phyloP scores from a whole-genome alignment of 371 early-diverging fungal genomes.

The Batkoa obscura region DNA sequence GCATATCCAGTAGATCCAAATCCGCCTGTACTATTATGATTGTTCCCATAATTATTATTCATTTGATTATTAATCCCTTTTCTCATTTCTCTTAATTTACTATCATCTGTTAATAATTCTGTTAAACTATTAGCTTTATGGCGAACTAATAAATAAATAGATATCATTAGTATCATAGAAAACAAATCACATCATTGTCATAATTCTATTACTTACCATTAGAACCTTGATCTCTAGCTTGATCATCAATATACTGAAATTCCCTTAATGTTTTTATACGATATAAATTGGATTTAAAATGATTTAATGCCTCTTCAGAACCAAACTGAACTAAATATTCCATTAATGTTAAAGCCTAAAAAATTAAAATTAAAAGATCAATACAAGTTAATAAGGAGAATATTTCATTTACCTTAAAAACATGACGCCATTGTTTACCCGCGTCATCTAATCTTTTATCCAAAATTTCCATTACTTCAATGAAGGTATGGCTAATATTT shows the following conservation, averaged over 20 bases:
- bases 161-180: not conserved
- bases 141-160: conserved; percentile 35
- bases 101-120: conserved; percentile 55
- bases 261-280: conserved; percentile 88
- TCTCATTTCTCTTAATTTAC: conserved; percentile 57
- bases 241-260: conserved; percentile 86
- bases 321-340: conserved; percentile 65
- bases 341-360: conserved; percentile 31
- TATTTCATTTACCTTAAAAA: conserved; percentile 72
- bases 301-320: conserved; percentile 69
- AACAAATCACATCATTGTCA: not conserved
- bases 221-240: conserved; percentile 73
- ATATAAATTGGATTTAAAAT: conserved; percentile 75
- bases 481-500: conserved; percentile 57
- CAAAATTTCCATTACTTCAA: conserved; percentile 92
- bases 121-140: conserved; percentile 86
- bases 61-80: conserved; percentile 34
- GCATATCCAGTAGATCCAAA: conserved; percentile 34
- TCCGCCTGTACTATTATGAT: conserved; percentile 6
- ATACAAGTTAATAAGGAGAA: no score
- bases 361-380: no score
- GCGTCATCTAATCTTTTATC: conserved; percentile 92
- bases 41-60: conserved; percentile 19
- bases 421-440: conserved; percentile 96
- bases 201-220: conserved; percentile 28